Base-by-base conservation (phyloP, 345 rosid species). In the Pistacia atlantica region DNA sequence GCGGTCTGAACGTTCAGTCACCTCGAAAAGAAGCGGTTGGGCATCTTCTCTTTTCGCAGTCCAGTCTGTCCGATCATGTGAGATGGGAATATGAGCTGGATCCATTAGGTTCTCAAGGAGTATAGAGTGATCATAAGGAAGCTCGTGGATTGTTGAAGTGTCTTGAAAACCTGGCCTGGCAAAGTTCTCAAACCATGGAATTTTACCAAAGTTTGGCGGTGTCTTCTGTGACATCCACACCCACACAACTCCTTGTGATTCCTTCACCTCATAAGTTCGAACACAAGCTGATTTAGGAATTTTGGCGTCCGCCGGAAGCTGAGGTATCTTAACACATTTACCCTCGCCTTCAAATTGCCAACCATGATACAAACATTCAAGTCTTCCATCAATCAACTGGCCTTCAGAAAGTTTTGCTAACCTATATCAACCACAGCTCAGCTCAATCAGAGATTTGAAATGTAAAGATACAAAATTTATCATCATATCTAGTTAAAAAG, bases 61-160 rank as follows among this genome's bases (percentile, higher is more conserved):
- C 86, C 93, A 89, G 66, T 95, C 99, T 2, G 99, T 93, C 75
- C 96, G 81, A 71, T 95, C 97, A 65, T 95, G 98, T 31, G 99
- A 95, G 75, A 95, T 93, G 8, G 98, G 99, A 20, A 95, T 76
- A 75, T 95, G 99, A 33, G 99, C 98, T 0, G 98, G 99, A 84
- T 95, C 99, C 99, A 95, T 95, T 45, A 95, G 92, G 83, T 95
- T 95, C 84, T 95, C 98, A 2, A 93, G 92, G 18, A 95, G 97
- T 78, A 95, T 93, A 61, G 97, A 93, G 80, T 93, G 99, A 75
- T 95, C 99, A 55, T 93, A 95, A 10, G 99, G 99, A 75, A 95
- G 91, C 85, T 92, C 98, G 42, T 95, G 98, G 80, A 86, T 86
- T 8, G 93, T 86, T 14, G 98, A 91, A 20, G 71, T 72, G 63